phyloP scores from a whole-genome alignment of 352 stramenopile species.

The Pythium volutum region DNA sequence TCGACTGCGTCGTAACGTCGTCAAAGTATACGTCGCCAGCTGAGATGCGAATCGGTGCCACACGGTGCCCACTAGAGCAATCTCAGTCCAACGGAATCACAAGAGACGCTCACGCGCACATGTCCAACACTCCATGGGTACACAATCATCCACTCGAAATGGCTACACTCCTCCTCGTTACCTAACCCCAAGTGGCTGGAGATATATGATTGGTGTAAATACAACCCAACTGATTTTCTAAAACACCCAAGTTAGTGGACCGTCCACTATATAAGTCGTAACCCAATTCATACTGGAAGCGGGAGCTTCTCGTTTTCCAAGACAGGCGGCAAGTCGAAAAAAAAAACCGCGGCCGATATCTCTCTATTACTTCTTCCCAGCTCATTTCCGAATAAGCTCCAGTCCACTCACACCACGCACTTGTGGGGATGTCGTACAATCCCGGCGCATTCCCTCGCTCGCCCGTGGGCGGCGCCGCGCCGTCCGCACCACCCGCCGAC shows the following conservation, averaged over 20 bases:
- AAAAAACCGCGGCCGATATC: neutral
- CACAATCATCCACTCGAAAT: slow-evolving; percentile 2
- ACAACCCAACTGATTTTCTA: neutral
- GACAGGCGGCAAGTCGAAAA: neutral
- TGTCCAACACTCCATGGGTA: slow-evolving; percentile 11
- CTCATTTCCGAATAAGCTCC: neutral
- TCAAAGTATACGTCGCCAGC: slow-evolving; percentile 55
- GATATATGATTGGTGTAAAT: slow-evolving; percentile 15
- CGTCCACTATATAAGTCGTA: neutral
- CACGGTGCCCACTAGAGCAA: neutral
- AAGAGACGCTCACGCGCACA: neutral
- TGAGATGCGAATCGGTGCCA: slow-evolving; percentile 8
- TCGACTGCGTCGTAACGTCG: slow-evolving; percentile 43
- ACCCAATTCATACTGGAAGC: neutral
- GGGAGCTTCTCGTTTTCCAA: neutral
- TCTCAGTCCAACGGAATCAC: neutral
- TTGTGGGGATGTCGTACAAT: slow-evolving; percentile 15
- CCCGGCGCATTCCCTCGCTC: slow-evolving; percentile 18
- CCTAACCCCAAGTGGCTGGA: slow-evolving; percentile 3
- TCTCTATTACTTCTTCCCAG: neutral
- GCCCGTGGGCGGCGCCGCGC: slow-evolving; percentile 11
- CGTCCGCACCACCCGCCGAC: slow-evolving; percentile 15
- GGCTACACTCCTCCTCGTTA: slow-evolving; percentile 17
- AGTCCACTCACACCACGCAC: neutral
- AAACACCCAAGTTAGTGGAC: neutral